Evolutionary conservation across 164 flowering plant genomes (phyloP).

Genomic region (Sedum album): DNA sequence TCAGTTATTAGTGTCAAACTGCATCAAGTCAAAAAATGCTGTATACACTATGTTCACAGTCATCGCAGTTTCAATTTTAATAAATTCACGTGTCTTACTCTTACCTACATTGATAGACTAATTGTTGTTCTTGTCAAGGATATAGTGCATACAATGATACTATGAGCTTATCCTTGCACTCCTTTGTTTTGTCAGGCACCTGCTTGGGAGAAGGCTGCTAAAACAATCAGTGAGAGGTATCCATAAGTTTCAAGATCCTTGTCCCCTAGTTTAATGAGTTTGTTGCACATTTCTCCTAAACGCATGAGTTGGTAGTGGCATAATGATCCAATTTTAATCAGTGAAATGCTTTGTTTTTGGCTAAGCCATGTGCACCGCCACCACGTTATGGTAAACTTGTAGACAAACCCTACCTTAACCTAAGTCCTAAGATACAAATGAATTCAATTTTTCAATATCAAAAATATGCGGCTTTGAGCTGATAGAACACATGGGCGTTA

Average conservation of each 20-base stretch:
- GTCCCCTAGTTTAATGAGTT: background rate
- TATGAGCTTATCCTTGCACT: slow-evolving; percentile 1
- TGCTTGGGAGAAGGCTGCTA: no score
- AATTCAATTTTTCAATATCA: no score
- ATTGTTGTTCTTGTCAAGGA: background rate
- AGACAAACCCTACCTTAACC: no score
- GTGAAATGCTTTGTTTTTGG: background rate
- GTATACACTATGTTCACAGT: background rate
- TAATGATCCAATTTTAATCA: background rate
- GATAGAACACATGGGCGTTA: no score
- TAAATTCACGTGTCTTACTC: background rate
- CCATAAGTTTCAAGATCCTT: background rate
- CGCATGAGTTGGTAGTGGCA: no score
- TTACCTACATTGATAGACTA: background rate
- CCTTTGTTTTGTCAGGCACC: slow-evolving; percentile 61
- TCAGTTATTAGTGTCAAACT: no score
- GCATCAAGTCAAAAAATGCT: no score
- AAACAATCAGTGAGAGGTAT: slow-evolving; percentile 77
- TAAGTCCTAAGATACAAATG: no score
- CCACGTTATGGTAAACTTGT: no score
- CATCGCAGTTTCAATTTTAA: background rate
- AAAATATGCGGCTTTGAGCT: no score
- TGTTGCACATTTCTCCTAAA: no score
- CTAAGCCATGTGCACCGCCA: background rate
- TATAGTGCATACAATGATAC: background rate